Conservation (phyloP, 352 stramenopile genomes). For the Phytophthora chlamydospora region DNA sequence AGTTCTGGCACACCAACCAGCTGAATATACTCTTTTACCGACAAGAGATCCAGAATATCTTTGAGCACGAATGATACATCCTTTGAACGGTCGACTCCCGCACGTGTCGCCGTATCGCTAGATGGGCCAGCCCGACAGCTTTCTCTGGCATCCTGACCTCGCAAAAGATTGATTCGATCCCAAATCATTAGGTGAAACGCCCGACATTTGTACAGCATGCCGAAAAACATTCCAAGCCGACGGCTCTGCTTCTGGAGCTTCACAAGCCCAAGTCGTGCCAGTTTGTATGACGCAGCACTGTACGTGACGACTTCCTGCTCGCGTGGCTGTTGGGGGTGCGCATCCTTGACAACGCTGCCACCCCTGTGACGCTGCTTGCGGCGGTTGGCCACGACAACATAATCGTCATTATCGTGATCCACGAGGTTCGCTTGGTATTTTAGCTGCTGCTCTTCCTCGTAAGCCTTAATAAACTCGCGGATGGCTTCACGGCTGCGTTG, state of each 20-base stretch:
- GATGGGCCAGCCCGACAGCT: background rate
- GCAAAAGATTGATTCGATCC: conserved; percentile 46
- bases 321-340: conserved; percentile 1
- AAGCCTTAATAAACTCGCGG: conserved; percentile 60
- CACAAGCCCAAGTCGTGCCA: conserved; percentile 57
- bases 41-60: conserved; percentile 71
- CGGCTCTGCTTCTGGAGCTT: conserved; percentile 75
- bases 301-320: conserved; percentile 73
- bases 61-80: conserved; percentile 66
- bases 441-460: conserved; percentile 68
- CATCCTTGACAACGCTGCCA: conserved; percentile 31
- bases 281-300: conserved; percentile 65
- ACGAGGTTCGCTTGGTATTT: conserved; percentile 64
- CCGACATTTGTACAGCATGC: conserved; percentile 71
- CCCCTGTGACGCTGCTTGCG: conserved; percentile 28
- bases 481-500: conserved; percentile 59
- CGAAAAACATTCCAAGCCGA: conserved; percentile 76
- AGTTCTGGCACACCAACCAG: conserved; percentile 71
- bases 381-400: conserved; percentile 67
- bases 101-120: background rate
- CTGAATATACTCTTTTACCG: conserved; percentile 75
- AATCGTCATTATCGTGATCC: conserved; percentile 62
- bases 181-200: conserved; percentile 73
- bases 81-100: background rate
- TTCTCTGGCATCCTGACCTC: conserved; percentile 10